phyloP scores from a whole-genome alignment of 2,329 filamentous ascomycete genomes.

The Coniochaeta pulveracea region DNA sequence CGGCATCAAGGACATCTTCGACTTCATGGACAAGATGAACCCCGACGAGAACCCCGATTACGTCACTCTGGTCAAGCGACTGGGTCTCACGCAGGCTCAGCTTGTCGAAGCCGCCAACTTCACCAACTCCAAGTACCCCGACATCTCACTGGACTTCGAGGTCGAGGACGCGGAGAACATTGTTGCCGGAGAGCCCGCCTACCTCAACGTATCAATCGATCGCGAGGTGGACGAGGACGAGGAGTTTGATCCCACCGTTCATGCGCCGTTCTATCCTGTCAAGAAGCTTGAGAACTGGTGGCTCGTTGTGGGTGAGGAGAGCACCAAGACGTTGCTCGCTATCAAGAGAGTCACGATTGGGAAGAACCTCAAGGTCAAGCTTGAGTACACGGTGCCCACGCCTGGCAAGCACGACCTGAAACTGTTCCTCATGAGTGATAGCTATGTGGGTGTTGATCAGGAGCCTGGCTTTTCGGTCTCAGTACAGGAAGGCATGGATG shows the following conservation, averaged over 20 bases:
- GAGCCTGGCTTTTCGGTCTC: constrained; percentile 79
- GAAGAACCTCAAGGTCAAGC: constrained; percentile 60
- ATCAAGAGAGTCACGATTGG: constrained; percentile 92
- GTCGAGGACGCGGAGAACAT: constrained; percentile 73
- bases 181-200: constrained; percentile 67
- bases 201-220: constrained; percentile 74
- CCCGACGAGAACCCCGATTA: constrained; percentile 84
- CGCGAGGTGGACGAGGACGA: constrained; percentile 67
- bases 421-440: constrained; percentile 92
- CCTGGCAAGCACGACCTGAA: constrained; percentile 81
- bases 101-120: constrained; percentile 84
- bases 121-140: constrained; percentile 93
- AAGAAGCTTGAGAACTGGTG: constrained; percentile 98
- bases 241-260: constrained; percentile 71
- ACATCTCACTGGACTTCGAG: constrained; percentile 83
- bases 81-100: constrained; percentile 72
- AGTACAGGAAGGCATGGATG: constrained; percentile 87
- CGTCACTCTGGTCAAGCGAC: constrained; percentile 60
- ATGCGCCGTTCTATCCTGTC: constrained; percentile 86
- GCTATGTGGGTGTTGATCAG: constrained; percentile 94
- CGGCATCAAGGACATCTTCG: constrained; percentile 85
- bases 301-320: constrained; percentile 91
- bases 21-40: constrained; percentile 99
- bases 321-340: constrained; percentile 73
- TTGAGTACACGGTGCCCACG: constrained; percentile 82